Conservation (phyloP, 2,329 filamentous ascomycete genomes). For the Colletotrichum phormii region DNA sequence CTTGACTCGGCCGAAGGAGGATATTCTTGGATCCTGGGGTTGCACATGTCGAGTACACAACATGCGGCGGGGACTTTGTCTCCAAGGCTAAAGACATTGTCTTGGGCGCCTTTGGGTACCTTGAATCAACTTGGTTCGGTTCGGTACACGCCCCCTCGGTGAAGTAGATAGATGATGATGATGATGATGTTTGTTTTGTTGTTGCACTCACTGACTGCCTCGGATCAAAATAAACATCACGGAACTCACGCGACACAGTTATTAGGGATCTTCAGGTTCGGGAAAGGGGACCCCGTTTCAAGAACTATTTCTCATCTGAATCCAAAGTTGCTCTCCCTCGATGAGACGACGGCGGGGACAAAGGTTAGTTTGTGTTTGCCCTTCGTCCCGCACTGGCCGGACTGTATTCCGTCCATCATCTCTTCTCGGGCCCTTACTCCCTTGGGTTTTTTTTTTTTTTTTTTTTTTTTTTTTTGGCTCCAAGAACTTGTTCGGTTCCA, state of each 20-base stretch:
- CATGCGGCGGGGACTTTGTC: not conserved
- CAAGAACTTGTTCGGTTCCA: not conserved
- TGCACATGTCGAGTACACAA: constrained; percentile 1
- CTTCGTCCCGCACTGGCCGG: not conserved
- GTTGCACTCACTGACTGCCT: not conserved
- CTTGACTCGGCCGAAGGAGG: constrained; percentile 17
- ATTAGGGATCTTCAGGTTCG: constrained; percentile 3
- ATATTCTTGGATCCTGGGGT: constrained; percentile 26
- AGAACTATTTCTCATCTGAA: not conserved
- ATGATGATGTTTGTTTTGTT: not conserved
- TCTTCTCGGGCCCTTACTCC: not conserved
- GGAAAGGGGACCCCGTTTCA: not conserved
- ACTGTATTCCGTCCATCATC: not conserved
- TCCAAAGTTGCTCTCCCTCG: not conserved
- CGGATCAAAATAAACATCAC: not conserved
- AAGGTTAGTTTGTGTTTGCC: not conserved
- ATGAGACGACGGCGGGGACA: not conserved
- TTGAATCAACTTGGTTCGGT: not conserved
- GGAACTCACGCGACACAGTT: not conserved
- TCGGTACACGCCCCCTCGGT: not conserved
- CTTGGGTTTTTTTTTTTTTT: too few relatives aligned
- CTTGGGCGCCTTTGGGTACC: constrained; percentile 2
- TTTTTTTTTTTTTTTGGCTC: not conserved
- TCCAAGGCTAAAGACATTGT: constrained; percentile 15
- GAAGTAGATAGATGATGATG: not conserved